phyloP scores from a whole-genome alignment of 1,139 yeast genomes.

The Diutina sp. region DNA sequence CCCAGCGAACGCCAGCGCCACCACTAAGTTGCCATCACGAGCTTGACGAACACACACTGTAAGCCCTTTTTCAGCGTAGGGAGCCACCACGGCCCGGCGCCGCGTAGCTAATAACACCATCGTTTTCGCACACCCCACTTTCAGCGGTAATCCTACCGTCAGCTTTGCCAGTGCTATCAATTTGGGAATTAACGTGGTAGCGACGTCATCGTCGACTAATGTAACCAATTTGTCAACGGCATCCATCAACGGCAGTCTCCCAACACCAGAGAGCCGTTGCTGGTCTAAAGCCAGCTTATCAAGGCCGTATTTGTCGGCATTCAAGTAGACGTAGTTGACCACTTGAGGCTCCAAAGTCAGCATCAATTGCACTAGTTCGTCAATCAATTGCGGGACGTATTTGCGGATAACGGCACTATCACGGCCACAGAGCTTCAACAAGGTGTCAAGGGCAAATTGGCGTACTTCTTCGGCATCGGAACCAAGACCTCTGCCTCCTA shows the following conservation, averaged over 20 bases:
- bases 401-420: conserved; percentile 43
- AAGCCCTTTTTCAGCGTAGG: conserved; percentile 53
- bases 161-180: conserved; percentile 41
- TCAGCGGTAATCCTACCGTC: conserved; percentile 85
- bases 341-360: conserved; percentile 89
- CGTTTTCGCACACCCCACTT: conserved; percentile 76
- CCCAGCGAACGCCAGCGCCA: conserved; percentile 65
- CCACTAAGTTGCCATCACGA: conserved; percentile 58
- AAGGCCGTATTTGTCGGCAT: conserved; percentile 79
- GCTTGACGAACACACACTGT: conserved; percentile 47
- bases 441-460: conserved; percentile 60
- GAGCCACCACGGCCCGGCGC: conserved; percentile 39
- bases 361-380: conserved; percentile 58
- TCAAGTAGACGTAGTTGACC: conserved; percentile 71
- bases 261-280: conserved; percentile 58
- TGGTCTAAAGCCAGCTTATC: conserved; percentile 66
- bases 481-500: conserved; percentile 67
- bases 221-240: conserved; percentile 65
- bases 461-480: conserved; percentile 84
- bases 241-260: conserved; percentile 82
- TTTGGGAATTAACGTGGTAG: conserved; percentile 20
- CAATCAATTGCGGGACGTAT: conserved; percentile 57
- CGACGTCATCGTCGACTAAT: conserved; percentile 7
- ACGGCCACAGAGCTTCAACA: conserved; percentile 56
- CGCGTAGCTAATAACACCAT: conserved; percentile 51